phyloP scores from a whole-genome alignment of 2,329 filamentous ascomycete species.

The Penicillium sp. region DNA sequence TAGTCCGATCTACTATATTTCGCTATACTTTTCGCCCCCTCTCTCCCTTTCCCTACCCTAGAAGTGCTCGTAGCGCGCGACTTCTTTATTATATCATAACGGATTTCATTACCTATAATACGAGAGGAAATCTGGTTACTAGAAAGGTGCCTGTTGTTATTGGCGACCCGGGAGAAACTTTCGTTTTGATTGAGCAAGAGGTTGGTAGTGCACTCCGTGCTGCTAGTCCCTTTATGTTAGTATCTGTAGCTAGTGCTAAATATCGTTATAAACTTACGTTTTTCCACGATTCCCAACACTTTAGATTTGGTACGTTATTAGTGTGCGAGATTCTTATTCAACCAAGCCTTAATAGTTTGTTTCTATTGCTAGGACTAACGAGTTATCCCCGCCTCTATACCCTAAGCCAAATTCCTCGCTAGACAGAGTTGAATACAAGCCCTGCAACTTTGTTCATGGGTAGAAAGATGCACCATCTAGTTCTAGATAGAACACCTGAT shows the following conservation, averaged over 20 bases:
- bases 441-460: constrained; percentile 21
- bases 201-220: constrained; percentile 19
- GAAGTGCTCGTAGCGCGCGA: constrained; percentile 10
- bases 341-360: neutral
- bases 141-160: constrained; percentile 21
- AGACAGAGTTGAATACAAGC: constrained; percentile 22
- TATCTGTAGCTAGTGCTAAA: constrained; percentile 5
- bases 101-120: constrained; percentile 19
- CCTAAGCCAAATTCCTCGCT: constrained; percentile 16
- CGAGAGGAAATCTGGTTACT: constrained; percentile 15
- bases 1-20: constrained; percentile 11
- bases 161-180: constrained; percentile 21
- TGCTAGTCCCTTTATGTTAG: constrained; percentile 6
- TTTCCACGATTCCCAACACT: constrained; percentile 27
- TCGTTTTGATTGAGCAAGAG: constrained; percentile 19
- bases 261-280: constrained; percentile 25
- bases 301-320: constrained; percentile 18
- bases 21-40: constrained; percentile 10
- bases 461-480: constrained; percentile 26
- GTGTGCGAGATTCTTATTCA: neutral
- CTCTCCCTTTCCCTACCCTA: constrained; percentile 2
- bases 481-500: constrained; percentile 24
- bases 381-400: constrained; percentile 24
- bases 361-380: constrained; percentile 11
- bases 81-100: constrained; percentile 21